Percentiles rank a stretch among this genome's conserved stretches.
These are phyloP conservation scores for Porcisia hertigi DNA, from an alignment of 208 protist species.

Conservation along the genomic window DNA sequence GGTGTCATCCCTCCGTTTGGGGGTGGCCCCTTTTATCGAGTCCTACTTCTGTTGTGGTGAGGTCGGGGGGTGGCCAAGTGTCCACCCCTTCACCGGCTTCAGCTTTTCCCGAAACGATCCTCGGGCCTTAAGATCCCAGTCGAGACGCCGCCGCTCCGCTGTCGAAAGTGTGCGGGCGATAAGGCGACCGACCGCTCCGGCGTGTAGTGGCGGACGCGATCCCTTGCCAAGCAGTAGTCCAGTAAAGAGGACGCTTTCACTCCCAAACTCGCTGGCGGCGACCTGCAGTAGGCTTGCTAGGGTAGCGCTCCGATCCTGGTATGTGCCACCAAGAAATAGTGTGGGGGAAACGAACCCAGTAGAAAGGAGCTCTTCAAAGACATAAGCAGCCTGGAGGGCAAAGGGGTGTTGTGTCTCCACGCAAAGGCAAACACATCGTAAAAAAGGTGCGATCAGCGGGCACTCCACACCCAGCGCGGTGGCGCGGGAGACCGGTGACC, in stretches of 20 bases:
- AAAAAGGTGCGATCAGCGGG: slow-evolving; percentile 30
- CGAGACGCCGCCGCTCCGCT: slow-evolving; percentile 22
- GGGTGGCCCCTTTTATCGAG: neutral
- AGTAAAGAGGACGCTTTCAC: slow-evolving; percentile 8
- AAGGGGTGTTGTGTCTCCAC: slow-evolving; percentile 29
- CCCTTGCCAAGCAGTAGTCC: slow-evolving; percentile 7
- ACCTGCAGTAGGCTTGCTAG: slow-evolving; percentile 17
- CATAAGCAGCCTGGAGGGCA: slow-evolving; percentile 35
- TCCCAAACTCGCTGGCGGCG: slow-evolving; percentile 39
- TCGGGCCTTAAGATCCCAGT: slow-evolving; percentile 25
- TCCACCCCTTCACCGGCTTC: slow-evolving; percentile 9
- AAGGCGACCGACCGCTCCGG: neutral
- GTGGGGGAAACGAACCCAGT: slow-evolving; percentile 26
- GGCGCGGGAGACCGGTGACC: slow-evolving; percentile 10
- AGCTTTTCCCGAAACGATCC: slow-evolving; percentile 2
- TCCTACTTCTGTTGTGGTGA: neutral
- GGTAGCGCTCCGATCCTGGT: slow-evolving; percentile 21
- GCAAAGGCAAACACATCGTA: slow-evolving; percentile 39
- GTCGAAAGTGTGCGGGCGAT: neutral
- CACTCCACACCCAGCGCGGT: neutral
- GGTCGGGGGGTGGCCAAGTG: neutral
- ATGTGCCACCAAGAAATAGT: slow-evolving; percentile 36
- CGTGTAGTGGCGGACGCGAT: neutral
- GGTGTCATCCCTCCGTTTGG: neutral
- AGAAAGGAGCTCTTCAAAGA: slow-evolving; percentile 38